Base-by-base conservation (phyloP, 768 basidiomycete genomes). In the Mycena vulgaris region DNA sequence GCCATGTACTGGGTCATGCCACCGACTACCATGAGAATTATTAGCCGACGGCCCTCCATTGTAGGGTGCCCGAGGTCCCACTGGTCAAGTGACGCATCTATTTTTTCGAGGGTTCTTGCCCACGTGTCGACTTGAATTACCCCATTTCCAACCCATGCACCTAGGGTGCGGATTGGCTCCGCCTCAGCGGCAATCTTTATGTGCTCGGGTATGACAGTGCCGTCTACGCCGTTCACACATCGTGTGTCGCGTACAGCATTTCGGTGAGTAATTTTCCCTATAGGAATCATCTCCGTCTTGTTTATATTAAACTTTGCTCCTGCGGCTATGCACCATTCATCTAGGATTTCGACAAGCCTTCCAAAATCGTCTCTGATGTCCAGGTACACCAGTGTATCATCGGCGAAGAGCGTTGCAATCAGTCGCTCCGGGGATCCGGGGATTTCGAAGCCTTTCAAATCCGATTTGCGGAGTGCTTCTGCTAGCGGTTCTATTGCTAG, bases 271-370 rank as follows among this genome's bases (percentile, higher is more conserved):
- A 28, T 33, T 42, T 21, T 60, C 1, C 83, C 80, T 0, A 82
- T 75, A 0, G 75, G 78, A 0, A 76, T 49, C 1, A 77, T 68
- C 19, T 78, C 69, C 0, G 76, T 78, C 23, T 78, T 78, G 21
- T 42, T 55, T 0, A 73, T 5, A 53, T 79, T 79, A 5, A 79
- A 78, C 17, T 75, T 78, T 0, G 73, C 77, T 0, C 72, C 65
- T 21, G 33, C 6, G 7, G 33, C 33, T 6, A 13, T 13, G 33
- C 33, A 35, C 33, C 33, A 35, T 13, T 35, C 30, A 8, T 48
- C 3, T 13, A 63, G 5, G 35, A 63, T 52, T 5, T 31, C 33
- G 48, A 31, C 10, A 4, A 52, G 40, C 3, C 17, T 23, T 4
- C 62, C 48, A 10, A 33, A 63, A 30, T 63, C 62, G 62, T 63